phyloP scores from a whole-genome alignment of 257 asterid species.

The Knoxia roxburghii region DNA sequence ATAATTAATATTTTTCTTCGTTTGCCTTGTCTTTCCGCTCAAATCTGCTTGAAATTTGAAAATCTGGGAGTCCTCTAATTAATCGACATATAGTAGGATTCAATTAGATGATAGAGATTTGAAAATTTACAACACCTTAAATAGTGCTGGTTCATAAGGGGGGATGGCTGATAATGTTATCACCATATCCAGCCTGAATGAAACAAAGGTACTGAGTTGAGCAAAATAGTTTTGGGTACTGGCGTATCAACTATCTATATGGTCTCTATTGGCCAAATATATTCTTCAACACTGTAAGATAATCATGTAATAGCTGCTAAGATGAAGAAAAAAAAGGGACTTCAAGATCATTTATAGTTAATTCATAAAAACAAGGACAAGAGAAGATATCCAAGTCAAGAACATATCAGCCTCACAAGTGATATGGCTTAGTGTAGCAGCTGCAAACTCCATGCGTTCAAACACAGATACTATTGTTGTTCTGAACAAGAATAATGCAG shows the following conservation, averaged over 20 bases:
- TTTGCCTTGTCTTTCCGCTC: too few species aligned
- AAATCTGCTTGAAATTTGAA: too few species aligned
- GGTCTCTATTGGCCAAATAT: not conserved
- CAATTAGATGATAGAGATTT: too few species aligned
- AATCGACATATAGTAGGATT: too few species aligned
- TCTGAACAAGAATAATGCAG: not conserved
- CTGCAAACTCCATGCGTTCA: not conserved
- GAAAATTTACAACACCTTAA: too few species aligned
- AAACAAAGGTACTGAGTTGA: not conserved
- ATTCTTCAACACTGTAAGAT: not conserved
- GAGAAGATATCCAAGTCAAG: not conserved
- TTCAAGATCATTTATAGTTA: too few species aligned
- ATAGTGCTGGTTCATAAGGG: conserved; percentile 69
- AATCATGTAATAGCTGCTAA: not conserved
- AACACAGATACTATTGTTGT: not conserved
- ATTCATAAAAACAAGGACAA: too few species aligned
- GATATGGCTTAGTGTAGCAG: not conserved
- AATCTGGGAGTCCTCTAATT: too few species aligned
- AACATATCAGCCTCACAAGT: not conserved
- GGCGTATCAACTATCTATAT: not conserved
- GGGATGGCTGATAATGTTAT: conserved; percentile 63
- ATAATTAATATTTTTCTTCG: too few species aligned
- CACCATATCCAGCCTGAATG: conserved; percentile 66
- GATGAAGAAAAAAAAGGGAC: too few species aligned
- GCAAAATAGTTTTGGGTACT: not conserved